phyloP scores from a whole-genome alignment of 768 basidiomycete species.

The Termitomyces bulborhizus region DNA sequence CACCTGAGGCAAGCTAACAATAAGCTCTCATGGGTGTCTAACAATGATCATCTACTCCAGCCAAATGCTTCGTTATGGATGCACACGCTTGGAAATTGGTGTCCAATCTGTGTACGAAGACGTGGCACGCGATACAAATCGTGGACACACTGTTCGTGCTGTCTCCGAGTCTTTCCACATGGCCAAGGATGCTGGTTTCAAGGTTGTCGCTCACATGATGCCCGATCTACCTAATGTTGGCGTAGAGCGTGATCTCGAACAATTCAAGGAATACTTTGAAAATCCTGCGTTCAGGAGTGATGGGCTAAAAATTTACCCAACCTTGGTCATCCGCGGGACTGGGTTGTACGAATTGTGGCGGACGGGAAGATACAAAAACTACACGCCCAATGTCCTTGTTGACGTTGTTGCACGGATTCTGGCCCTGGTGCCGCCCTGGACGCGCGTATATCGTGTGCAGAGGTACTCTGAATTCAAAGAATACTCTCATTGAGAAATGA shows the following conservation, averaged over 20 bases:
- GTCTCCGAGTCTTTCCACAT: conserved; percentile 97
- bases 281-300: conserved; percentile 97
- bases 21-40: not conserved
- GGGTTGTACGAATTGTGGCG: conserved; percentile 95
- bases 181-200: conserved; percentile 98
- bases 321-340: conserved; percentile 94
- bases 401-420: conserved; percentile 96
- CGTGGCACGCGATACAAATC: conserved; percentile 96
- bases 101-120: conserved; percentile 99
- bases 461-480: conserved; percentile 38
- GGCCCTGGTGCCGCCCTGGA: conserved; percentile 98
- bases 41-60: conserved; percentile 28
- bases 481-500: conserved; percentile 2
- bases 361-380: conserved; percentile 97
- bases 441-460: conserved; percentile 95
- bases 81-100: conserved; percentile 96
- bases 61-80: conserved; percentile 99
- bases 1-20: conserved; percentile 66
- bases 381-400: conserved; percentile 97
- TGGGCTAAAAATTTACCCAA: conserved; percentile 97
- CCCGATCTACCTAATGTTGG: conserved; percentile 98
- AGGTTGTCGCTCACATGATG: conserved; percentile 99
- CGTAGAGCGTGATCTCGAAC: conserved; percentile 93
- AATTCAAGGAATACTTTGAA: conserved; percentile 99
- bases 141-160: conserved; percentile 96